These are phyloP conservation scores for Aspergillus unguis DNA, from an alignment of 2,329 filamentous ascomycete genomes.

Conservation along the genomic window DNA sequence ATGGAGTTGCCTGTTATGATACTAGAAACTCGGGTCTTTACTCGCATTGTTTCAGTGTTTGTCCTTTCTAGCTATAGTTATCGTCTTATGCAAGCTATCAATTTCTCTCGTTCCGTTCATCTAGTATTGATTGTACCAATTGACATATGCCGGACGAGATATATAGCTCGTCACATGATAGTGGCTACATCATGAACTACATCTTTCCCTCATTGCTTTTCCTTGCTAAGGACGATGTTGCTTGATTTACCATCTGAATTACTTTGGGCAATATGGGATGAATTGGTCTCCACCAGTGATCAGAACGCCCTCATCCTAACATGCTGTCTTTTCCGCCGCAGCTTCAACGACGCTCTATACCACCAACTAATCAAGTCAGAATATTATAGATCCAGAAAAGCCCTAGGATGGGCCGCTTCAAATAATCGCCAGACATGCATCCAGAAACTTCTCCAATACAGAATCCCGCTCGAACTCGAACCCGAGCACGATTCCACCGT, in stretches of 20 bases:
- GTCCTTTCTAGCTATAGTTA: neutral
- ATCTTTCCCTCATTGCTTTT: too few relatives aligned
- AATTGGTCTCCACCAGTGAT: neutral
- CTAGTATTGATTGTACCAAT: neutral
- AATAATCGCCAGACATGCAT: neutral
- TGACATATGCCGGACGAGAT: too few relatives aligned
- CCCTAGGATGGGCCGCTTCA: neutral
- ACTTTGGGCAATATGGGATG: neutral
- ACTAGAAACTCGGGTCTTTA: constrained; percentile 18
- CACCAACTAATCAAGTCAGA: neutral
- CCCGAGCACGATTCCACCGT: neutral
- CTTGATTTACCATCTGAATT: neutral
- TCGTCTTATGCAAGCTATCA: constrained; percentile 5
- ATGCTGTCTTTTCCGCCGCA: neutral
- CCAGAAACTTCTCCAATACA: neutral
- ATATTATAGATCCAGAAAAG: neutral
- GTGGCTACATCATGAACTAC: too few relatives aligned
- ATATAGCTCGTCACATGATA: too few relatives aligned
- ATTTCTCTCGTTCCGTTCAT: neutral
- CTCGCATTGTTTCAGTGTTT: constrained; percentile 11
- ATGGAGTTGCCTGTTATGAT: constrained; percentile 19
- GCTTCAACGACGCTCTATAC: neutral
- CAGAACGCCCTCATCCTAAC: neutral
- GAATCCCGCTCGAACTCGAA: neutral
- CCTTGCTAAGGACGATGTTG: neutral